Base-by-base conservation (phyloP, 129 eudicot species). In the Flaveria trinervia region DNA sequence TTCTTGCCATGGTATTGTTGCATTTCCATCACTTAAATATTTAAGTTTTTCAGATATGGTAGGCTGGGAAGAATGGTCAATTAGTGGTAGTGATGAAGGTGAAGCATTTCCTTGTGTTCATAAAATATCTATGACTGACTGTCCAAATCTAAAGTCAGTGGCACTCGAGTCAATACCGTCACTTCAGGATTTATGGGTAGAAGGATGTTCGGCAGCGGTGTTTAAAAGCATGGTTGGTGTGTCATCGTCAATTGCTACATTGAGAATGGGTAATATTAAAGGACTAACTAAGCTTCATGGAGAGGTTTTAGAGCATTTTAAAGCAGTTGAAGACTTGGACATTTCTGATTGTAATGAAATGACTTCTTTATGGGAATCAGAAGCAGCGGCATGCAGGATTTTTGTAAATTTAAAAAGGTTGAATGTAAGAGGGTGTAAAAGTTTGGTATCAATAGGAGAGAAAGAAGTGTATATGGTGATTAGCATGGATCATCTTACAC, bases 1-100 rank as follows among this genome's bases (percentile, higher is more conserved):
- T 50, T 46, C 52, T 25, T 28, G 51, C 5, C 7, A 62, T 28
- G 71, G 17, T 25, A 25, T 2, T 18, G 52, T n/a, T 48, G 81
- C 86, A 54, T 83, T 86, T 68, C 22, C 55, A 17, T 76, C 6
- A n/a, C 0, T 72, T 41, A 39, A 72, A 72, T 54, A 54, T n/a
- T 72, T 72, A 52, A 33, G 36, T 30, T 72, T 72, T 36, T 10
- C 7, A 2, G 36, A 55, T 72, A 72, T 72, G 77, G 7, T 54
- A 39, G 36, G 66, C 0, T 72, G 77, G 67, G 52, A 72, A 54
- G 10, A n/a, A 33, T 72, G 77, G 77, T 72, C 77, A 17, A 55
- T 52, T 36, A 15, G 23, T 18, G 26, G 23, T 45, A 44, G 25
- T 59, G 65, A 50, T 12, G 46, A 56, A 60, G 61, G 1, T 28